These are phyloP conservation scores for Aphanomyces cochlioides DNA, from an alignment of 352 stramenopile genomes.

Conservation along the genomic window DNA sequence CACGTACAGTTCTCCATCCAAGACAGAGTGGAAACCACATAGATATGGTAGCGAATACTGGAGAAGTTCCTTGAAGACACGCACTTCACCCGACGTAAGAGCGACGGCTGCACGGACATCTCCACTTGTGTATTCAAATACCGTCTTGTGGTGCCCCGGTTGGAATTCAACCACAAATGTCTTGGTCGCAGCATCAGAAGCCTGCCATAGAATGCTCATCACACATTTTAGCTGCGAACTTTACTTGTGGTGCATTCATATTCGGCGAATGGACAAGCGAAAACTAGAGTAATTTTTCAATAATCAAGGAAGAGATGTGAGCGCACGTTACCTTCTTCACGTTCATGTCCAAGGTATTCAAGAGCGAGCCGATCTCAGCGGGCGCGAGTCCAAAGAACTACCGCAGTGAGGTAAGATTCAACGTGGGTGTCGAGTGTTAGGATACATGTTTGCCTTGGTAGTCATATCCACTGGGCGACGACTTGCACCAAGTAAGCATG, in stretches of 20 bases:
- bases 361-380: constrained; percentile 67
- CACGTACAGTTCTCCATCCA: constrained; percentile 65
- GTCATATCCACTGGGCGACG: constrained; percentile 64
- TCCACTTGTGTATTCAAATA: constrained; percentile 30
- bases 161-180: constrained; percentile 21
- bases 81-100: constrained; percentile 66
- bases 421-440: neutral
- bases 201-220: neutral
- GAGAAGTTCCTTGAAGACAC: constrained; percentile 61
- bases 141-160: constrained; percentile 24
- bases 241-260: constrained; percentile 45
- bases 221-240: neutral
- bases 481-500: constrained; percentile 79
- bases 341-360: constrained; percentile 62
- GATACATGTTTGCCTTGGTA: constrained; percentile 73
- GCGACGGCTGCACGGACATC: constrained; percentile 50
- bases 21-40: constrained; percentile 68
- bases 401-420: neutral
- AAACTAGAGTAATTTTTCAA: neutral
- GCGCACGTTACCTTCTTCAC: neutral
- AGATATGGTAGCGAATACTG: constrained; percentile 72
- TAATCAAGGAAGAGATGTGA: too few relatives aligned
- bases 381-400: constrained; percentile 81
- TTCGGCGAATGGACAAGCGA: constrained; percentile 71
- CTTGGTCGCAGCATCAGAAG: constrained; percentile 14